A percentile compares a stretch with the other conserved stretches of the same genome.
Conservation (phyloP, 495 filamentous ascomycete genomes). For the Talaromyces wortmannii region DNA sequence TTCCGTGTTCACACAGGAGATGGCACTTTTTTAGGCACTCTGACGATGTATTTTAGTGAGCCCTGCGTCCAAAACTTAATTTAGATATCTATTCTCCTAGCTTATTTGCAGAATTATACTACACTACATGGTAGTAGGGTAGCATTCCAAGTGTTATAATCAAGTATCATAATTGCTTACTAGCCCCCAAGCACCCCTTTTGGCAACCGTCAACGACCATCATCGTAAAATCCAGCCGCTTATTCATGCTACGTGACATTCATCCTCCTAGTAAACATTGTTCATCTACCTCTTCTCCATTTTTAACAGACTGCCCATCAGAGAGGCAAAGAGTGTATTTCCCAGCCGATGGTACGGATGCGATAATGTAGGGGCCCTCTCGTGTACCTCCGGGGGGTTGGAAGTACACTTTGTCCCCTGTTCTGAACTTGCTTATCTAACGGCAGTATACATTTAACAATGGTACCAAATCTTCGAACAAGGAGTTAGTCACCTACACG, state of each 20-base stretch:
- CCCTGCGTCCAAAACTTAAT: not conserved
- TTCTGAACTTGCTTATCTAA: not conserved
- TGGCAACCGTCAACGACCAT: too few species aligned
- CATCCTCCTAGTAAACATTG: not conserved
- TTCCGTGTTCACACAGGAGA: too few species aligned
- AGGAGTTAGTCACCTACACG: not conserved
- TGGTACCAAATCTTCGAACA: not conserved
- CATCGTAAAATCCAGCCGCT: not conserved
- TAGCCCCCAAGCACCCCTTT: too few species aligned
- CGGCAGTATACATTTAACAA: not conserved
- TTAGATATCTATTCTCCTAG: not conserved
- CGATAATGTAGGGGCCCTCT: not conserved
- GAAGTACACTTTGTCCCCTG: not conserved
- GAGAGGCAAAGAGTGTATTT: not conserved
- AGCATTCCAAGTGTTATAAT: too few species aligned
- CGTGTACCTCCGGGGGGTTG: not conserved
- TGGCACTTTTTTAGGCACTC: not conserved
- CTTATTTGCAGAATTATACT: too few species aligned
- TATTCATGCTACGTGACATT: not conserved
- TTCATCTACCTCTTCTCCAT: not conserved
- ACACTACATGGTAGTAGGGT: too few species aligned
- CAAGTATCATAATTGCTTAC: too few species aligned
- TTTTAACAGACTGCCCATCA: not conserved
- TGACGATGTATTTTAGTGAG: not conserved
- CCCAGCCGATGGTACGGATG: not conserved